A percentile compares a stretch with the other conserved stretches of the same genome.
Evolutionary conservation across 1,139 yeast species (phyloP).

Genomic region (Kodamaea sp.): DNA sequence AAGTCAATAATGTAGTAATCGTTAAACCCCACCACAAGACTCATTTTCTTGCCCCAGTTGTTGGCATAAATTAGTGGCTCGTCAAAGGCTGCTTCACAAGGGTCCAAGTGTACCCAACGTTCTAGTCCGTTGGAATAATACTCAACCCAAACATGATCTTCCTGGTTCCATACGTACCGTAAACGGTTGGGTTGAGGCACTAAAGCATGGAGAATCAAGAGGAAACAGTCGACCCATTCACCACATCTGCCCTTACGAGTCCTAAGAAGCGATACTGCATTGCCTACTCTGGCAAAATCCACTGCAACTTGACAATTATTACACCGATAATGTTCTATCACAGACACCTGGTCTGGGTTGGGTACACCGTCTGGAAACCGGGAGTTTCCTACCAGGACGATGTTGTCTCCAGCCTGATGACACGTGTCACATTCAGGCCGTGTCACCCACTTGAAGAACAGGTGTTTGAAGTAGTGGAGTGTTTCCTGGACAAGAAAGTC

Average conservation of each 20-base stretch:
- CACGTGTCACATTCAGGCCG: slow-evolving; percentile 65
- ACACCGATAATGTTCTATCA: slow-evolving; percentile 66
- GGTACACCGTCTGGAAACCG: slow-evolving; percentile 16
- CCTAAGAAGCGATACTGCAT: slow-evolving; percentile 59
- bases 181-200: slow-evolving; percentile 13
- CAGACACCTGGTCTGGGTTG: slow-evolving; percentile 35
- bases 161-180: slow-evolving; percentile 83
- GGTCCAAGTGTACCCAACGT: slow-evolving; percentile 87
- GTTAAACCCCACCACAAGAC: slow-evolving; percentile 74
- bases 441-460: slow-evolving; percentile 83
- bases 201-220: slow-evolving; percentile 62
- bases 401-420: slow-evolving; percentile 34
- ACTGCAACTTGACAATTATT: slow-evolving; percentile 43
- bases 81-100: slow-evolving; percentile 85
- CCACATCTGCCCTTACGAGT: slow-evolving; percentile 86
- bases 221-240: slow-evolving; percentile 90
- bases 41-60: slow-evolving; percentile 95
- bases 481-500: slow-evolving; percentile 72
- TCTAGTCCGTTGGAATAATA: slow-evolving; percentile 61
- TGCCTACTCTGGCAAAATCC: slow-evolving; percentile 76
- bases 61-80: slow-evolving; percentile 73
- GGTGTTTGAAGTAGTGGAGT: slow-evolving; percentile 73
- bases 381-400: slow-evolving; percentile 29
- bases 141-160: slow-evolving; percentile 97
- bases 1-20: slow-evolving; percentile 67